Conservation (phyloP, 768 basidiomycete genomes). For the Coprinopsis strossmayeri region DNA sequence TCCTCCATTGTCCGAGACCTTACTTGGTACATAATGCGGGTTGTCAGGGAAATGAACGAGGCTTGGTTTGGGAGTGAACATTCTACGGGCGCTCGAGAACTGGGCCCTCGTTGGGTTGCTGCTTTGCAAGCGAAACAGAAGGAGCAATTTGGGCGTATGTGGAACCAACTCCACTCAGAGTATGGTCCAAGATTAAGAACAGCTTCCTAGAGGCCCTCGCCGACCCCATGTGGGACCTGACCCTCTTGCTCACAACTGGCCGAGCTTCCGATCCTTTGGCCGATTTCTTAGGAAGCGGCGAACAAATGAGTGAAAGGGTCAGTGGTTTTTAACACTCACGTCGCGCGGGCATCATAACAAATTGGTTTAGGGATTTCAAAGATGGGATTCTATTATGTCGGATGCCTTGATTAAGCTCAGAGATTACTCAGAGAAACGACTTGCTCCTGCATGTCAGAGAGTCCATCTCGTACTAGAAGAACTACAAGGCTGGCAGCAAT, state of each 20-base stretch:
- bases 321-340: slow-evolving; percentile 7
- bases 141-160: slow-evolving; percentile 62
- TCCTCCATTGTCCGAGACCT: slow-evolving; percentile 69
- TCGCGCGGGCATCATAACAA: slow-evolving; percentile 1
- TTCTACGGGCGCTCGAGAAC: slow-evolving; percentile 58
- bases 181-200: slow-evolving; percentile 12
- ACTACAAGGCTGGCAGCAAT: slow-evolving; percentile 66
- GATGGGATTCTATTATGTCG: slow-evolving; percentile 72
- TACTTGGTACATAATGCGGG: slow-evolving; percentile 63
- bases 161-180: slow-evolving; percentile 3
- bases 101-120: slow-evolving; percentile 69
- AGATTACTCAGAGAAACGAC: slow-evolving; percentile 62
- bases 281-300: slow-evolving; percentile 73
- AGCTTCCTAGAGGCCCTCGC: slow-evolving; percentile 46
- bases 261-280: slow-evolving; percentile 60
- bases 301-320: slow-evolving; percentile 81
- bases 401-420: slow-evolving; percentile 69
- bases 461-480: slow-evolving; percentile 73
- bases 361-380: slow-evolving; percentile 56
- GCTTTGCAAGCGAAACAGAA: slow-evolving; percentile 58
- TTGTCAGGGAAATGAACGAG: slow-evolving; percentile 64
- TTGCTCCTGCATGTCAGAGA: slow-evolving; percentile 72
- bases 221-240: slow-evolving; percentile 65
- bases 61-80: slow-evolving; percentile 70
- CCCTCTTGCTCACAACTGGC: slow-evolving; percentile 63